A percentile compares a stretch with the other conserved stretches of the same genome.
Evolutionary conservation across 768 basidiomycete species (phyloP).

Genomic region (Termitomyces bulborhizus): DNA sequence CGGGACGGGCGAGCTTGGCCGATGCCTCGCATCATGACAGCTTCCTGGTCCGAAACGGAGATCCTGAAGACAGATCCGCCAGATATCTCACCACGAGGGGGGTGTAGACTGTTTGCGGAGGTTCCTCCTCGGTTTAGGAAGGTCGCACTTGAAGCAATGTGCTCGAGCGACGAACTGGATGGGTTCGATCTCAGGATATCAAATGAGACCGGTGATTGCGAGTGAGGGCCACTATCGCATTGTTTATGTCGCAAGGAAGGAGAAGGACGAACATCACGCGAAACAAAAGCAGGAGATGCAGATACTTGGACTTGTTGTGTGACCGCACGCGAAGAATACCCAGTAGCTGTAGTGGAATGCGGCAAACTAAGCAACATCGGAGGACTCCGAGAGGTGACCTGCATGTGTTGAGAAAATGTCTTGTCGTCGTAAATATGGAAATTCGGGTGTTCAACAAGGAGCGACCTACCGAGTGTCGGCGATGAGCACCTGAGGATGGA

Average conservation of each 20-base stretch:
- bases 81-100: constrained; percentile 5
- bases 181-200: constrained; percentile 41
- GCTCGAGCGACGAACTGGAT: constrained; percentile 33
- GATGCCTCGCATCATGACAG: background rate
- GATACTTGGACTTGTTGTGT: background rate
- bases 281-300: background rate
- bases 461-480: background rate
- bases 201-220: constrained; percentile 24
- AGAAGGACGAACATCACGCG: background rate
- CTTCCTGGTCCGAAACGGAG: constrained; percentile 15
- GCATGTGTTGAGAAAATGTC: background rate
- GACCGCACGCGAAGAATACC: background rate
- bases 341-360: constrained; percentile 5
- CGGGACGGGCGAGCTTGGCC: constrained; percentile 11
- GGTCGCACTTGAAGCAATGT: constrained; percentile 35
- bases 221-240: background rate
- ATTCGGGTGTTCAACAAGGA: background rate
- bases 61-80: constrained; percentile 34
- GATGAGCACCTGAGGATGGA: background rate
- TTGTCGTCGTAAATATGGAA: background rate
- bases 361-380: background rate
- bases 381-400: background rate
- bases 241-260: background rate
- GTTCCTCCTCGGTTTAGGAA: constrained; percentile 23
- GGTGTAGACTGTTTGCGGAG: background rate